Evolutionary conservation across 805 yeast species (phyloP), one percentile per base, ranked within the genome.

Genomic region (Sungouiozyma intestinalis): DNA sequence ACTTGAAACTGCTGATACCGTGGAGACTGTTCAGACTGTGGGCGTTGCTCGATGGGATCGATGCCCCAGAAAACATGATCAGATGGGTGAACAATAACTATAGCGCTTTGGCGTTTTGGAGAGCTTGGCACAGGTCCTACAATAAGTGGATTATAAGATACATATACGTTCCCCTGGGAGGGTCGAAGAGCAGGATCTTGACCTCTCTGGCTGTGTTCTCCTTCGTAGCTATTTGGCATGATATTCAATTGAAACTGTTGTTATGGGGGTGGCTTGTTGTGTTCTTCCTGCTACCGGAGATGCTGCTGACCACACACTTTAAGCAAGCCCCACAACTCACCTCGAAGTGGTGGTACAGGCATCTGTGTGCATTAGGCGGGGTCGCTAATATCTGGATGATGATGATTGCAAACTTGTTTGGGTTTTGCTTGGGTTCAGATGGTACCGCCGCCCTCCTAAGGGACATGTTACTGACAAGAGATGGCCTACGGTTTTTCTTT

Each of bases 141-240:
- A 88, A 90, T 64, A 74, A 82, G 51, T 92, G 96, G 94, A 82
- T 85, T 29, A 74, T 84, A 19, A 72, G 95, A 47, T 92, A 92
- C 61, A 74, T 92, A 34, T 92, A 92, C 53, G 72, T 92, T 17
- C 98, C 98, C 2, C 65, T 92, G 46, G 97, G 97, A 9, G 96
- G 97, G 0, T 71, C 83, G 0, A 67, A 64, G 7, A 74, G 79
- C 51, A 71, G 97, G 48, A 64, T 90, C 7, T 51, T 83, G 38
- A 87, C 90, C 47, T 78, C 88, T 9, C 64, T 90, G 31, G 75
- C 88, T 9, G 97, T 90, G 14, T 92, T 92, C 58, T 77, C 94
- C 14, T 92, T 92, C 64, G 98, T 92, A 17, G 97, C 98, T 2
- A 67, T 92, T 24, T 92, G 99, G 99, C 99, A 92, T 65, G 99